Conservation (phyloP, 352 stramenopile species). For the Phytophthora sojae region DNA sequence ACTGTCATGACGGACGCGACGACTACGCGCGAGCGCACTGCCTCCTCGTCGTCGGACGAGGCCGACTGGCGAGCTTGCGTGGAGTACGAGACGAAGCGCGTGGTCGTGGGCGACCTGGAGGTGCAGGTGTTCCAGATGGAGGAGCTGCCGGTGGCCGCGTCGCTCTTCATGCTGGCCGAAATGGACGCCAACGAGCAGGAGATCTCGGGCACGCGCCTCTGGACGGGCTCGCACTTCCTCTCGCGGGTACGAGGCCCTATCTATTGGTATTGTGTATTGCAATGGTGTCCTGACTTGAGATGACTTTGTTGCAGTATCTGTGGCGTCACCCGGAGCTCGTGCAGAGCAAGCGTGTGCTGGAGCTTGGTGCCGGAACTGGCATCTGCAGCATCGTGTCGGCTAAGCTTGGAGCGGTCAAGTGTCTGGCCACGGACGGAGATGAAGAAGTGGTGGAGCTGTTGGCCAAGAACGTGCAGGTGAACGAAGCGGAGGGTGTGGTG, state of each 20-base stretch:
- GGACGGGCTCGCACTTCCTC: slow-evolving; percentile 77
- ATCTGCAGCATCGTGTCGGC: slow-evolving; percentile 75
- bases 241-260: slow-evolving; percentile 35
- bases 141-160: slow-evolving; percentile 59
- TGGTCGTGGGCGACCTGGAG: slow-evolving; percentile 49
- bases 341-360: slow-evolving; percentile 56
- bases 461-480: slow-evolving; percentile 57
- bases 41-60: slow-evolving; percentile 47
- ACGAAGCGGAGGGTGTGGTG: slow-evolving; percentile 35
- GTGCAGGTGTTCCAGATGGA: slow-evolving; percentile 69
- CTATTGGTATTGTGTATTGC: slow-evolving; percentile 1
- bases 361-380: slow-evolving; percentile 76
- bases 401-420: slow-evolving; percentile 53
- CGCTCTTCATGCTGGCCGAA: slow-evolving; percentile 69
- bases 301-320: slow-evolving; percentile 48
- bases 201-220: slow-evolving; percentile 82
- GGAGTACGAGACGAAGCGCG: slow-evolving; percentile 62
- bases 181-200: slow-evolving; percentile 70
- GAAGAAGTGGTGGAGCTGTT: slow-evolving; percentile 62
- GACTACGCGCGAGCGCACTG: slow-evolving; percentile 8
- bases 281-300: slow-evolving; percentile 8
- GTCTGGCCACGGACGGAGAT: slow-evolving; percentile 76
- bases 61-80: slow-evolving; percentile 59
- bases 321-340: slow-evolving; percentile 55
- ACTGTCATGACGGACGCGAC: slow-evolving; percentile 13